Evolutionary conservation across 164 flowering plant species (phyloP), one percentile per base, ranked within the genome.

Genomic region (Saururus chinensis): DNA sequence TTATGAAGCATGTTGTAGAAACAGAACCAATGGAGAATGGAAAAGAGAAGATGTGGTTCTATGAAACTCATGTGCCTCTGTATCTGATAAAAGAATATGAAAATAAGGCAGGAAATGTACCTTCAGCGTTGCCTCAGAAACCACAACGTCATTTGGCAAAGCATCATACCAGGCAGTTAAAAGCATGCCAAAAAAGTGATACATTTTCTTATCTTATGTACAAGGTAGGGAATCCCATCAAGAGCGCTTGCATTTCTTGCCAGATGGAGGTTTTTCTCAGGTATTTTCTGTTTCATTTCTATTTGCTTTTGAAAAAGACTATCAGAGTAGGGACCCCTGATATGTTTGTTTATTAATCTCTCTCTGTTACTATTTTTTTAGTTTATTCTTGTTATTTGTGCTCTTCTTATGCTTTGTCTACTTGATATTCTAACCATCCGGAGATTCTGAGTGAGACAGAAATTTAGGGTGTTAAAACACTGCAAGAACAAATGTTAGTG

Each of bases 71-170:
- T 12, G 60, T 92, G 45, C 99, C 98, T 68, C 71, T 95, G 48
- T 95, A 83, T 74, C 72, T 95, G 78, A 82, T 89, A 42, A 91
- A 82, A 77, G 92, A 86, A 51, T 92, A 77, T 61, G 98, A 91
- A 79, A 82, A 76, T 59, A 69, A 66, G 37, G 60, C 58, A 12
- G 76, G 60, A 60, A 74, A 68, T 25, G 72, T 30, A 22, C 57
- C 56, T 22, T 35, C 74, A 12, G 68, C 70, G 23, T 63, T 73
- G 19, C 49, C 67, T 17, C 62, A 64, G 59, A 75, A 74, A 69
- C 63, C 69, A 35, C 57, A 53, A 2, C 54, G 62, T 64, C 55
- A 41, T 9, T 52, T 80, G 41, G 74, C 84, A 17, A 71, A 74
- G 62, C 58, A 81, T 54, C 89, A 80, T 61, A 77, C 67, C 66